Evolutionary conservation across 108 stramenopile genomes (phyloP), one percentile per base, ranked within the genome.

Genomic region (Cylindrotheca closterium): DNA sequence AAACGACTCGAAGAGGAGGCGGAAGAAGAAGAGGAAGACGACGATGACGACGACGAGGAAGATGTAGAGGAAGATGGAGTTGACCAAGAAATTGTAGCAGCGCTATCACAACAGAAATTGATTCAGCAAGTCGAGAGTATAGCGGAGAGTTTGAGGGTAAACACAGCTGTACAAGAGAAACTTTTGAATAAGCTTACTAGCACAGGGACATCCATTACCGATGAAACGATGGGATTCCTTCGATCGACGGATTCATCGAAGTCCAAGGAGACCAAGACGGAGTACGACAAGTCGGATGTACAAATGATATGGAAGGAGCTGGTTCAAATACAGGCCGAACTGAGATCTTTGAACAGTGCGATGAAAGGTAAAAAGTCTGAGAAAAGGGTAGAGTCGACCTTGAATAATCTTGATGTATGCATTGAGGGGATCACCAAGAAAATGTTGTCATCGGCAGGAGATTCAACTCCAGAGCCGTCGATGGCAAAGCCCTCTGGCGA

Each of bases 191-290:
- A 78, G 33, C 33, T 78, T 18, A 51, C 74, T 0, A 68, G 21
- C 32, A 28, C 32, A 19, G 65, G 63, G 31, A 62, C 73, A 22
- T 8, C 65, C 0, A 52, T 79, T 3, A 79, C 79, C 29, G 66
- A 81, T 51, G 63, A 69, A 23, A 71, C 73, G 51, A 81, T 81
- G 74, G 47, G 60, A 28, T 47, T 75, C 29, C 58, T 81, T 12
- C 46, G 60, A 27, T 49, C 21, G 28, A 17, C 4, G 8, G 48
- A 42, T 27, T 58, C 58, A 19, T 42, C 1, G 2, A 51, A 18
- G 4, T 28, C 24, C 46, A 27, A 29, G 0, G 17, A 37, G 5
- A 18, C 24, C 33, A 58, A 47, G 27, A 51, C 26, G 45, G 22
- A 59, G 30, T 25, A 19, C 25, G 24, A 22, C 25, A 25, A 66